phyloP scores from a whole-genome alignment of 176 grass and related monocot species.

The Tillandsia leiboldiana region DNA sequence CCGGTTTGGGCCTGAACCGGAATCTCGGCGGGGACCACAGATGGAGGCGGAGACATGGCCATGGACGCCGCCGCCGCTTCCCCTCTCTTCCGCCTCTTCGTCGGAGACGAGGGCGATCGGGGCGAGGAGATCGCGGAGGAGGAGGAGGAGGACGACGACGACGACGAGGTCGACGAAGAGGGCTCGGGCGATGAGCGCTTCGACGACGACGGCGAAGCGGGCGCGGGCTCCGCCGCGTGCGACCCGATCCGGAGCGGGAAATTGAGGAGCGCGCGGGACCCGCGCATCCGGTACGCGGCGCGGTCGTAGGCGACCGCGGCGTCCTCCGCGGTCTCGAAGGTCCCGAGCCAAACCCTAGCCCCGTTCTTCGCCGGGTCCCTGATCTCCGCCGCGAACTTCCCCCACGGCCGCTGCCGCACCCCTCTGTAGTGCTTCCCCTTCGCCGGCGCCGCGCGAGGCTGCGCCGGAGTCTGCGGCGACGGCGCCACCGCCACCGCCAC shows the following conservation, averaged over 20 bases:
- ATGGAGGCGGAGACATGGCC: constrained; percentile 24
- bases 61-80: constrained; percentile 51
- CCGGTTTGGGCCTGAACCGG: constrained; percentile 18
- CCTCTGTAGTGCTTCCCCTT: constrained; percentile 70
- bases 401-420: constrained; percentile 91
- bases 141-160: constrained; percentile 1
- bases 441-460: constrained; percentile 8
- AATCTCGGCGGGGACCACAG: constrained; percentile 5
- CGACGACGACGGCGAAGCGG: background rate
- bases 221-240: constrained; percentile 22
- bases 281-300: constrained; percentile 90
- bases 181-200: background rate
- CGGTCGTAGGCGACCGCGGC: constrained; percentile 82
- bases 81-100: constrained; percentile 55
- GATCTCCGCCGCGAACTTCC: constrained; percentile 96
- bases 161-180: constrained; percentile 17
- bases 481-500: background rate
- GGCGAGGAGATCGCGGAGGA: constrained; percentile 23
- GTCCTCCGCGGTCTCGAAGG: constrained; percentile 84
- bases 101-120: constrained; percentile 19
- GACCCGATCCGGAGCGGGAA: constrained; percentile 81
- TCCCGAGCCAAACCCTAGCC: constrained; percentile 89
- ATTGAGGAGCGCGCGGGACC: constrained; percentile 95
- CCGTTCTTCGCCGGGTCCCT: constrained; percentile 94
- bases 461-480: constrained; percentile 5